Base-by-base conservation (phyloP, 371 early-diverging fungal species). In the Sporodiniella umbellata region DNA sequence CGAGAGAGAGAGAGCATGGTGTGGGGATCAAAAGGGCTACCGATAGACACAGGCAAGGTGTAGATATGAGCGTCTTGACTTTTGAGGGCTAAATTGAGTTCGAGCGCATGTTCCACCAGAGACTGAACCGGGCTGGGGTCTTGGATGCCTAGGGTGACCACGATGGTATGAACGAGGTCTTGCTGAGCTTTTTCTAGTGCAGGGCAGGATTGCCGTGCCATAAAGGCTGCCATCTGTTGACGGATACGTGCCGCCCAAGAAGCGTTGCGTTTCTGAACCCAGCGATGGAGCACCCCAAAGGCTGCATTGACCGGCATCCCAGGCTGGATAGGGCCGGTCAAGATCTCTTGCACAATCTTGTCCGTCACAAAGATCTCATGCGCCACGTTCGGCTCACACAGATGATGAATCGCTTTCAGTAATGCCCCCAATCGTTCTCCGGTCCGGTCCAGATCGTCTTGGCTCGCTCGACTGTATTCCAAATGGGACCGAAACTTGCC, bases 171-270 rank as follows among this genome's bases (percentile, higher is more conserved):
- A 10, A 57, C 42, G 37, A 67, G 33, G 0, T 25, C 26, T 8
- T 58, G 22, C 17, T 54, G 53, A 8, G 61, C 66, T 19, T 45
- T 23, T 19, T 57, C 47, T 5, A 62, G 51, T 37, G 53, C 57
- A 15, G 53, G 42, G 7, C 47, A 51, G 0, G 63, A 51, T 21
- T 66, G 64, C 26, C 64, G 62, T 1, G 56, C 61, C 4, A 69
- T 49, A 25, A 74, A 54, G 0, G 54, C 39, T 8, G 55, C 54
- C 21, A 70, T 54, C 38, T 74, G 74, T 30, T 74, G 70, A 19
- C 63, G 58, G 33, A 74, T 42, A 8, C 74, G 58, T n/a, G 58
- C 33, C 19, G 68, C 60, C 67, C 66, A 74, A 10, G 64, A 57
- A 8, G 30, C 26, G 15, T 70, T 62, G 43, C 67, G 45, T 23